Base-by-base conservation (phyloP, 2,329 filamentous ascomycete species). In the Alternaria panax region DNA sequence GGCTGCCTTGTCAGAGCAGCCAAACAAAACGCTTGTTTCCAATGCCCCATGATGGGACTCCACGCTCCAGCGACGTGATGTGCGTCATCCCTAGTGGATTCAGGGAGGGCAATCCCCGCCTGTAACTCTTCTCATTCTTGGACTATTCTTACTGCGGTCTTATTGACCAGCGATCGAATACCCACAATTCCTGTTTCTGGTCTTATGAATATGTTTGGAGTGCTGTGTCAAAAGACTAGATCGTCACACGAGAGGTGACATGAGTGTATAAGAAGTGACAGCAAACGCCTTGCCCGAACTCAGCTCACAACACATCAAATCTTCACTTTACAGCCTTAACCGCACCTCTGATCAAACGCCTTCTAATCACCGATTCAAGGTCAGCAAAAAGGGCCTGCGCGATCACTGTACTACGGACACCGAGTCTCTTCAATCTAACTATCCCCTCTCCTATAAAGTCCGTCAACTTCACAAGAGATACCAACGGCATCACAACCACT, bases 91-190 rank as follows among this genome's bases (percentile, higher is more conserved):
- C 36, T 40, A 48, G 54, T 51, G 34, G 48, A 56, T 12, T 45
- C 18, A 14, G 5, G 30, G n/a, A 43, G 41, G 45, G n/a, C 7
- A 22, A 65, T 57, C 57, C 57, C 52, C 36, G 45, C 57, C 38
- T 59, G 48, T 36, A 30, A 24, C 36, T 57, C 57, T 60, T 61
- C 54, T 62, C 45, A 41, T 42, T 53, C 61, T 51, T 53, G 51
- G 47, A 6, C n/a, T 36, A 7, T 25, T n/a, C 27, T 14, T 27
- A 48, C 38, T 34, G 2, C 24, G 48, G 41, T 30, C 43, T 27
- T 51, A 30, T 30, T 42, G 8, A 25, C 27, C 32, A 30, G 25
- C 25, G 58, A 61, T 60, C 60, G 41, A 53, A 47, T 59, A 41
- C 38, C 36, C 42, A 43, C 43, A 34, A 42, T 50, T 50, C 51